phyloP scores from a whole-genome alignment of 2,329 filamentous ascomycete genomes.

The Cylindrodendrum hubeiense region DNA sequence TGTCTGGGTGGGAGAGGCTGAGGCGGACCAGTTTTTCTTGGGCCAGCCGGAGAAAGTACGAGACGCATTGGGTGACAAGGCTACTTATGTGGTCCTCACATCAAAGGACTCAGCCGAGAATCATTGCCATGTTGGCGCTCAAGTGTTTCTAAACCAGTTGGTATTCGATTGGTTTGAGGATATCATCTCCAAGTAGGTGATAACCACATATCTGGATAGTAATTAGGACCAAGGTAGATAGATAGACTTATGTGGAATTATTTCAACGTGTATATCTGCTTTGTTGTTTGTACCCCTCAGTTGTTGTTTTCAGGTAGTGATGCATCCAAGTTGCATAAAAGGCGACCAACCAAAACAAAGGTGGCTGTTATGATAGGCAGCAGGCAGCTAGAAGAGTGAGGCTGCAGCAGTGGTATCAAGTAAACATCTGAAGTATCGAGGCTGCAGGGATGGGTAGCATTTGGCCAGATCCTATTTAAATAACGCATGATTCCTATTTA shows the following conservation, averaged over 20 bases:
- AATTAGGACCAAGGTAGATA: background rate
- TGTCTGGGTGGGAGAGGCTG: constrained; percentile 39
- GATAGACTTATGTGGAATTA: background rate
- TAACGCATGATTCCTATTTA: background rate
- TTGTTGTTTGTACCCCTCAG: background rate
- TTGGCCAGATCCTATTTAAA: background rate
- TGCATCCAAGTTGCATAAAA: background rate
- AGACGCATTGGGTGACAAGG: constrained; percentile 24
- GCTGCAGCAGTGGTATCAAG: background rate
- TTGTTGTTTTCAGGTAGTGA: background rate
- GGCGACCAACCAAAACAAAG: background rate
- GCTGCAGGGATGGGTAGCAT: background rate
- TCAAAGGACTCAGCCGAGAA: constrained; percentile 23
- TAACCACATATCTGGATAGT: background rate
- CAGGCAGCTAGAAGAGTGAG: background rate
- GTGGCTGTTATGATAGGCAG: background rate
- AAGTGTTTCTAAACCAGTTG: constrained; percentile 30
- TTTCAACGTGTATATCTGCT: background rate
- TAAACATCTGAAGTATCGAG: background rate
- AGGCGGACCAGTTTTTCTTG: constrained; percentile 35
- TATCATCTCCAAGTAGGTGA: background rate
- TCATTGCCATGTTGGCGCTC: constrained; percentile 35
- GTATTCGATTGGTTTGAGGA: constrained; percentile 35
- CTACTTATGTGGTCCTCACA: constrained; percentile 19
- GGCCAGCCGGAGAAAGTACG: constrained; percentile 28